Evolutionary conservation across 306 rosid genomes (phyloP), one percentile per base, ranked within the genome.

Genomic region (Begonia masoniana): DNA sequence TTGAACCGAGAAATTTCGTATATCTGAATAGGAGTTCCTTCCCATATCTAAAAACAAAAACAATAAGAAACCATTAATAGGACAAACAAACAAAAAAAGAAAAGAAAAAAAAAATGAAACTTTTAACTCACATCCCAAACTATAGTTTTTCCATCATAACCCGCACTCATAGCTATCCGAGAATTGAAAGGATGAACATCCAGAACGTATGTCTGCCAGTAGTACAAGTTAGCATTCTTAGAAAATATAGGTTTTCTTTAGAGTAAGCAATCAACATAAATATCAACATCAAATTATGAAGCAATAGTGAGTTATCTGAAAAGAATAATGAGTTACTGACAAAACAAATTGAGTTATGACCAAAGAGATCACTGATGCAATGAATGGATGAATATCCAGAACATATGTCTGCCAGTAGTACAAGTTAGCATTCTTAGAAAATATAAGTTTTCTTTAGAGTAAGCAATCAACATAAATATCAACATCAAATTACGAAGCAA

Each of bases 151-250:
- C 96, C 96, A 76, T 87, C 96, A 72, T 87, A 87, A 50, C 96
- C 96, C 68, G 96, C 96, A 68, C 96, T 87, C 96, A 87, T 83
- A 48, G 96, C 96, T 69, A 87, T 87, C 69, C 89, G 86, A 62
- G 96, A 94, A 70, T 87, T 87, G 73, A 87, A 87, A 59, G 96
- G 96, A 81, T 87, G 96, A 54, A 87, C 96, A 83, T 83, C 96
- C 87, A 87, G 67, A 66, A 87, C 96, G 47, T 83, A 87, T 60
- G 96, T 78, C 96, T 87, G 77, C 65, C 64, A 78, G 63, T 41
- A 63, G 63, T 58, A 51, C 61, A 74, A 74, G 24, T 21, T 21
- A 43, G 51, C 51, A 17, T 41, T 26, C 24, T 45, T 42, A 47
- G n/a, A 47, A 26, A 58, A 13, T 47, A 21, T 2, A 21, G 3